phyloP scores from a whole-genome alignment of 73 alveolate genomes.

The Uronychia setigera region DNA sequence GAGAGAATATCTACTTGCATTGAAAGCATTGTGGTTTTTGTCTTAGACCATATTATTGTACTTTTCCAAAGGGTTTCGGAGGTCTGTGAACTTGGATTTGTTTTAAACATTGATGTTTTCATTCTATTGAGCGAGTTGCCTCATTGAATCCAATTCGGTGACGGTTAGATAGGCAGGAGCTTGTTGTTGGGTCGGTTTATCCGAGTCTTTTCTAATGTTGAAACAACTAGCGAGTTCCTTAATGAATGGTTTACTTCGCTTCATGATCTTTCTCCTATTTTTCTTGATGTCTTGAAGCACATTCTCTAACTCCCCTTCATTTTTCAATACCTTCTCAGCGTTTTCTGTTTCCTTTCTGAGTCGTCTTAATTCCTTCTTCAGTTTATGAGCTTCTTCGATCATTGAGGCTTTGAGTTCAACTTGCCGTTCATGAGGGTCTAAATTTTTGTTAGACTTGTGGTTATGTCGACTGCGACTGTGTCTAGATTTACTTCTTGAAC shows the following conservation, averaged over 20 bases:
- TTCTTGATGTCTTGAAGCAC: neutral
- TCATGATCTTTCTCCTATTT: neutral
- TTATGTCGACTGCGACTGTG: no score
- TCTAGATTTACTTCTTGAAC: neutral
- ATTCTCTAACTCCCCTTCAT: neutral
- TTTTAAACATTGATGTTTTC: no score
- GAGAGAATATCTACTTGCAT: neutral
- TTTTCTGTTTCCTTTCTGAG: neutral
- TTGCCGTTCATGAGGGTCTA: neutral
- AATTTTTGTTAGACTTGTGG: neutral
- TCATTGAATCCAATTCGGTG: neutral
- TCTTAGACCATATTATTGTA: no score
- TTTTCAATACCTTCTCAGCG: neutral
- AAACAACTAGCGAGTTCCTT: no score
- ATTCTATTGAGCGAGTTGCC: neutral
- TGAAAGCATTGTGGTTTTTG: no score
- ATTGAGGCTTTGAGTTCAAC: neutral
- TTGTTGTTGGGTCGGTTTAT: no score
- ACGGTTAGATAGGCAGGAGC: conserved; percentile 1
- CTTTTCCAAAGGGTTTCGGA: no score
- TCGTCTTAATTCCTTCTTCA: neutral
- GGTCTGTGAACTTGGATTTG: no score
- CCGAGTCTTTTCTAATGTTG: no score
- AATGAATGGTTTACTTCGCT: neutral
- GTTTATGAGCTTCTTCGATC: neutral